A percentile compares a stretch with the other conserved stretches of the same genome.
phyloP scores from a whole-genome alignment of 805 yeast species.

The Allodekkera sacchari region DNA sequence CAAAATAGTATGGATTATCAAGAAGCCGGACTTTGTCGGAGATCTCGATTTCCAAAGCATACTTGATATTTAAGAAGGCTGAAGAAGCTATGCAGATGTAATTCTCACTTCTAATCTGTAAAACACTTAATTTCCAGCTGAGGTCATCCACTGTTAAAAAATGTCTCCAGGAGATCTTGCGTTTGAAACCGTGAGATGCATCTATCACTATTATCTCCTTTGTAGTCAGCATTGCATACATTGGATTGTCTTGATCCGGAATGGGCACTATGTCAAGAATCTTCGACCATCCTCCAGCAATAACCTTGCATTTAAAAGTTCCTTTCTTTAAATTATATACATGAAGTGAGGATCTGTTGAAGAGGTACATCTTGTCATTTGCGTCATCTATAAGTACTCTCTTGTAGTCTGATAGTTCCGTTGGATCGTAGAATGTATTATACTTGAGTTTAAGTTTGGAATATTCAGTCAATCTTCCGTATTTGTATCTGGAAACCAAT shows the following conservation, averaged over 20 bases:
- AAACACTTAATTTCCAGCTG: slow-evolving; percentile 34
- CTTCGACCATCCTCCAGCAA: slow-evolving; percentile 47
- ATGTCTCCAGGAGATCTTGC: slow-evolving; percentile 70
- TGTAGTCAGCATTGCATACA: slow-evolving; percentile 53
- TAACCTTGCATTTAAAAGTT: slow-evolving; percentile 29
- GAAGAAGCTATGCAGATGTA: slow-evolving; percentile 25
- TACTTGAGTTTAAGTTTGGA: slow-evolving; percentile 4
- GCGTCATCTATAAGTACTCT: slow-evolving; percentile 37
- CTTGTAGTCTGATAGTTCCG: slow-evolving; percentile 51
- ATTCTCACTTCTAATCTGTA: slow-evolving; percentile 1
- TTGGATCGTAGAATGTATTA: slow-evolving; percentile 30
- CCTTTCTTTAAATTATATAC: slow-evolving; percentile 22
- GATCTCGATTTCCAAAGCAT: slow-evolving; percentile 24
- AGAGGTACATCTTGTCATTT: slow-evolving; percentile 21
- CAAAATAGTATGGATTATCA: slow-evolving; percentile 17
- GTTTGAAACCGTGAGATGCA: slow-evolving; percentile 25
- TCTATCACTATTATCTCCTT: slow-evolving; percentile 53
- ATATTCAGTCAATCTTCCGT: slow-evolving; percentile 1
- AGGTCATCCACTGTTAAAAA: slow-evolving; percentile 46
- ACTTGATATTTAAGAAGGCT: slow-evolving; percentile 17
- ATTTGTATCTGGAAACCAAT: slow-evolving; percentile 7
- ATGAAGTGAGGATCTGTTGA: slow-evolving; percentile 37
- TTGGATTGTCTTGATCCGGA: slow-evolving; percentile 16
- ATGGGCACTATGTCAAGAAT: slow-evolving; percentile 35
- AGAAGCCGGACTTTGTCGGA: slow-evolving; percentile 13